Base-by-base conservation (phyloP, 2,329 filamentous ascomycete species). In the Zymoseptoria tritici region DNA sequence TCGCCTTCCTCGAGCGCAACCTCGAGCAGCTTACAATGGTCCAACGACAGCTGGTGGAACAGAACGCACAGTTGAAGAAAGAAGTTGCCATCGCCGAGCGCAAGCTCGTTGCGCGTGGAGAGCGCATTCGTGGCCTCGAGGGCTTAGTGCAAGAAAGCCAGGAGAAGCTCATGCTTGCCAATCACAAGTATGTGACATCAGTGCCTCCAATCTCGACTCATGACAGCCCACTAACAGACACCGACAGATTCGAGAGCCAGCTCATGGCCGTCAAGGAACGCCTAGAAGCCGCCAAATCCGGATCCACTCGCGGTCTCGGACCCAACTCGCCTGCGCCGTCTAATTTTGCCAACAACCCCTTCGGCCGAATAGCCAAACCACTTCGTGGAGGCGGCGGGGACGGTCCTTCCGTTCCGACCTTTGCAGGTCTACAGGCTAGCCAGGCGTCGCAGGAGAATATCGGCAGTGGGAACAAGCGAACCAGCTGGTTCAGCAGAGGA, bases 1-100 rank as follows among this genome's bases (percentile, higher is more conserved):
- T 99, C 90, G 95, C 94, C 16, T 99, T 99, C 83, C 79, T 99
- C 55, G 94, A 99, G 80, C 88, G 94, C 72, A 99, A 99, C 74
- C 85, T 99, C 49, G 94, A 99, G 78, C 94, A 99, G 77, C 83
- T 99, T 57, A 99, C 94, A 3, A 91, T 96, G 72, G 94, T 99
- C 57, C 94, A 99, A 77, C 86, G 94, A 58, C 94, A 99, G 78
- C 86, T 99, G 11, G 94, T 99, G 31, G 94, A 99, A 79, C 94
- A 99, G 77, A 99, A 99, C 78, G 90, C 90, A 68, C 89, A 88
- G 64, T 81, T 99, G 71, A 99, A 99, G 86, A 97, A 99, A 81
- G 94, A 99, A 78, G 94, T 99, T 58, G 94, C 94, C 58, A 99
- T 99, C 73, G 94, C 94, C 0, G 94, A 99, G 81, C 86, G 94